Conservation (phyloP, 371 early-diverging fungal species). For the Mucor plumbeus region DNA sequence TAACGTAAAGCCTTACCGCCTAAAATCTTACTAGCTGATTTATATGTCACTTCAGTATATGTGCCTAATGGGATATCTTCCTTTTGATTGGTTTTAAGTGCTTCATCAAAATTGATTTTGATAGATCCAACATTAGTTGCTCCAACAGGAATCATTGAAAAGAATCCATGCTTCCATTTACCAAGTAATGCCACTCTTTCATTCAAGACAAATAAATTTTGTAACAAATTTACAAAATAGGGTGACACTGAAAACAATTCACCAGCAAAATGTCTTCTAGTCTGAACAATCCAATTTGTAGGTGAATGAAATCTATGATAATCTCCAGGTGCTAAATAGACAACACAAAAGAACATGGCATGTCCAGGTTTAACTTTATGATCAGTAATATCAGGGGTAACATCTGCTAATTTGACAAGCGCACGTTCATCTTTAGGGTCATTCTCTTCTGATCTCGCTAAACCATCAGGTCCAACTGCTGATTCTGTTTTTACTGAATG, state of each 20-base stretch:
- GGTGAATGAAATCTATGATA: conserved; percentile 99
- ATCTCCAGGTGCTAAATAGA: conserved; percentile 97
- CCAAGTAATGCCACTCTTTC: conserved; percentile 94
- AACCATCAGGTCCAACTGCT: conserved; percentile 50
- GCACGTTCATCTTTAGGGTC: conserved; percentile 29
- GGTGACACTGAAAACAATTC: conserved; percentile 96
- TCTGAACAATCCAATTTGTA: conserved; percentile 89
- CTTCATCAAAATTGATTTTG: conserved; percentile 88
- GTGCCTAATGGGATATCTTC: conserved; percentile 73
- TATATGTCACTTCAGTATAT: conserved; percentile 77
- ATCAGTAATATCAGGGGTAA: conserved; percentile 33
- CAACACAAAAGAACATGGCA: conserved; percentile 83
- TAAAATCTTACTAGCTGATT: conserved; percentile 63
- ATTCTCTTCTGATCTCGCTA: conserved; percentile 34
- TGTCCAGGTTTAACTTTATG: conserved; percentile 68
- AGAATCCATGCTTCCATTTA: conserved; percentile 92
- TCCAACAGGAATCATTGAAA: conserved; percentile 95
- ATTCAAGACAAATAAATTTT: conserved; percentile 92
- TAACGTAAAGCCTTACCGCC: conserved; percentile 70
- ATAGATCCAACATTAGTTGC: conserved; percentile 98
- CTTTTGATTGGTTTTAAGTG: conserved; percentile 73
- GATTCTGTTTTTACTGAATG: conserved; percentile 37
- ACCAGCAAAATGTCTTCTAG: conserved; percentile 89
- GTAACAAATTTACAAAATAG: conserved; percentile 78
- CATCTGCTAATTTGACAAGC: conserved; percentile 29